Conservation (phyloP, 75 land plant genomes). For the Chamaecyparis obtusa region DNA sequence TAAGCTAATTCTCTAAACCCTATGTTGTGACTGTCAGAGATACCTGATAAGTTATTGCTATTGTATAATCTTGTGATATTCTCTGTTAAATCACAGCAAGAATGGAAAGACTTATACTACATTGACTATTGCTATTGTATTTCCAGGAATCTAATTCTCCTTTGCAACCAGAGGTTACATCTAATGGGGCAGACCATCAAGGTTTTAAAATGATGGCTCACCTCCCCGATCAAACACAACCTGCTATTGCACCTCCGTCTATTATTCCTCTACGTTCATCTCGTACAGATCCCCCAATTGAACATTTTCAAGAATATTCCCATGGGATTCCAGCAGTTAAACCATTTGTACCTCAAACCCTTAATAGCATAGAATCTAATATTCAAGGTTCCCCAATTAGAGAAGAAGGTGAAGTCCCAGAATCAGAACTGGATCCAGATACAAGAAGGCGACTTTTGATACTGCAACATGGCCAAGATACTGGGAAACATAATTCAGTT, state of each 20-base stretch:
- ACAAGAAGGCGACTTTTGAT: slow-evolving; percentile 54
- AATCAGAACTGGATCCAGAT: slow-evolving; percentile 53
- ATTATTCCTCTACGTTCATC: not conserved
- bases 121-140: not conserved
- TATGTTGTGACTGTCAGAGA: not conserved
- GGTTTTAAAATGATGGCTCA: not conserved
- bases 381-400: slow-evolving; percentile 30
- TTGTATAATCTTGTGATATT: not conserved
- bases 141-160: slow-evolving; percentile 1
- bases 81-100: not conserved
- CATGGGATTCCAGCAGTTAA: slow-evolving; percentile 8
- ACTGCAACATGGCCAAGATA: slow-evolving; percentile 54
- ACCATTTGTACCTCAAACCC: not conserved
- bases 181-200: slow-evolving; percentile 12
- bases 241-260: slow-evolving; percentile 5
- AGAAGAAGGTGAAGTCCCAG: slow-evolving; percentile 58
- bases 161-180: not conserved
- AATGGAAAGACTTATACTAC: not conserved
- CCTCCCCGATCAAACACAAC: not conserved
- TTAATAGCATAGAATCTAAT: slow-evolving; percentile 13
- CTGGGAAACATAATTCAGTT: slow-evolving; percentile 9
- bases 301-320: slow-evolving; percentile 11
- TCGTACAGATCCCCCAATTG: slow-evolving; percentile 8
- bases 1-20: not conserved
- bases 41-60: not conserved